A percentile compares a stretch with the other conserved stretches of the same genome.
Conservation (phyloP, 768 basidiomycete species). For the Pisolithus albus region DNA sequence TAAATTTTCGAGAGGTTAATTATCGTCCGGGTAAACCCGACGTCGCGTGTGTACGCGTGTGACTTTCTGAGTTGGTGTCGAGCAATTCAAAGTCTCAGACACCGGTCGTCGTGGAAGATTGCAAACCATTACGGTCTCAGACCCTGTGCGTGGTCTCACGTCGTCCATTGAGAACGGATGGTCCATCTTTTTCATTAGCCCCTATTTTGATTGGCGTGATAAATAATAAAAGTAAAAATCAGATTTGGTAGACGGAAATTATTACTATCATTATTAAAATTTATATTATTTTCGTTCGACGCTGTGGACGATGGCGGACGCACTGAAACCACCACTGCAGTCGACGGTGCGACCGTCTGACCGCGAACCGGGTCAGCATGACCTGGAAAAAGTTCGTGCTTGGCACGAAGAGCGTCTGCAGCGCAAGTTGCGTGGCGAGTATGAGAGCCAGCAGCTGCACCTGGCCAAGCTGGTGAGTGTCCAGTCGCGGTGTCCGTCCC, state of each 20-base stretch:
- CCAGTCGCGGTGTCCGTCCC: not conserved
- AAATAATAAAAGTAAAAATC: too few species aligned
- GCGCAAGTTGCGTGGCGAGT: constrained; percentile 65
- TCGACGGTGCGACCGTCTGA: constrained; percentile 43
- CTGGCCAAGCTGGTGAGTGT: constrained; percentile 56
- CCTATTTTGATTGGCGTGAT: not conserved
- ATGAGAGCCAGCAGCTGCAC: constrained; percentile 60
- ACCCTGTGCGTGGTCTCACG: too few species aligned
- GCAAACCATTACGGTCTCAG: not conserved
- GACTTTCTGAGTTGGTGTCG: not conserved
- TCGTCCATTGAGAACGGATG: too few species aligned
- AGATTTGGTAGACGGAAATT: not conserved
- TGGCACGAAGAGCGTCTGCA: constrained; percentile 75
- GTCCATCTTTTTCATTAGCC: not conserved
- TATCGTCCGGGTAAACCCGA: constrained; percentile 20
- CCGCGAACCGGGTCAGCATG: constrained; percentile 42
- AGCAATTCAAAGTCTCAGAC: not conserved
- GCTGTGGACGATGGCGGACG: not conserved
- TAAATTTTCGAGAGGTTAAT: constrained; percentile 10
- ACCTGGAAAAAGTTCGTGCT: constrained; percentile 50
- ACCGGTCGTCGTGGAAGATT: too few species aligned
- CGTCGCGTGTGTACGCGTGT: not conserved
- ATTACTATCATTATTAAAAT: not conserved
- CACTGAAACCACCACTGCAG: constrained; percentile 40
- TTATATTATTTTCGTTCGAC: not conserved